Evolutionary conservation across 371 early-diverging fungal species (phyloP).

Genomic region (Saksenaea vasiformis): DNA sequence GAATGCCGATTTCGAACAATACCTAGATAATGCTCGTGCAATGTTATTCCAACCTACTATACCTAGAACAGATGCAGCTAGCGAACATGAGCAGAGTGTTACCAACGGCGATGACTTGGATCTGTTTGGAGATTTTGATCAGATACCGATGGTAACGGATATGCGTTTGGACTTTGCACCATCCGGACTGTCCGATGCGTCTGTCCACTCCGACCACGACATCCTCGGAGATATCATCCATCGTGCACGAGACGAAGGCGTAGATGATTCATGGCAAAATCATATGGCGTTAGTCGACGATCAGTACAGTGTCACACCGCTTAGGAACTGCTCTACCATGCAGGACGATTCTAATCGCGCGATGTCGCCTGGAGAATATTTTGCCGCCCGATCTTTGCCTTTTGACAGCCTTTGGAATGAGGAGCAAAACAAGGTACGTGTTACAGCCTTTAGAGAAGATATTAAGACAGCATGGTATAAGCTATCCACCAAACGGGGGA

Average conservation of each 20-base stretch:
- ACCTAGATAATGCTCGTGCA: slow-evolving; percentile 16
- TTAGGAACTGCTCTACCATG: slow-evolving; percentile 9
- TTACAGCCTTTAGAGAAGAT: neutral
- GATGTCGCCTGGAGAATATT: slow-evolving; percentile 35
- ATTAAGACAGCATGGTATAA: neutral
- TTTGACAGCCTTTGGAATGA: slow-evolving; percentile 15
- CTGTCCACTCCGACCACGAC: slow-evolving; percentile 26
- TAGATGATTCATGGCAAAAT: slow-evolving; percentile 8
- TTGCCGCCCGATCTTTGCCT: slow-evolving; percentile 37
- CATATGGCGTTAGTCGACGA: slow-evolving; percentile 17
- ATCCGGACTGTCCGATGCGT: slow-evolving; percentile 12
- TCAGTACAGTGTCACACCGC: slow-evolving; percentile 21
- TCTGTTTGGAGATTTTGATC: slow-evolving; percentile 11
- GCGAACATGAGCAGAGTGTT: neutral
- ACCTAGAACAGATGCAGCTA: neutral
- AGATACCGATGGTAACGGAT: slow-evolving; percentile 12
- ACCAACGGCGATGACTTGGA: neutral
- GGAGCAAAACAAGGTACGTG: neutral
- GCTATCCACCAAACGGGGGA: neutral
- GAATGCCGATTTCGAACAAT: slow-evolving; percentile 24
- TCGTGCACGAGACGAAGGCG: neutral
- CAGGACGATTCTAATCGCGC: slow-evolving; percentile 5
- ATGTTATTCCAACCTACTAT: slow-evolving; percentile 11
- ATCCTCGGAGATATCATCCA: slow-evolving; percentile 19
- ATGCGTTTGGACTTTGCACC: slow-evolving; percentile 10